phyloP scores from a whole-genome alignment of 208 protist genomes.

The Histomonas meleagridis region DNA sequence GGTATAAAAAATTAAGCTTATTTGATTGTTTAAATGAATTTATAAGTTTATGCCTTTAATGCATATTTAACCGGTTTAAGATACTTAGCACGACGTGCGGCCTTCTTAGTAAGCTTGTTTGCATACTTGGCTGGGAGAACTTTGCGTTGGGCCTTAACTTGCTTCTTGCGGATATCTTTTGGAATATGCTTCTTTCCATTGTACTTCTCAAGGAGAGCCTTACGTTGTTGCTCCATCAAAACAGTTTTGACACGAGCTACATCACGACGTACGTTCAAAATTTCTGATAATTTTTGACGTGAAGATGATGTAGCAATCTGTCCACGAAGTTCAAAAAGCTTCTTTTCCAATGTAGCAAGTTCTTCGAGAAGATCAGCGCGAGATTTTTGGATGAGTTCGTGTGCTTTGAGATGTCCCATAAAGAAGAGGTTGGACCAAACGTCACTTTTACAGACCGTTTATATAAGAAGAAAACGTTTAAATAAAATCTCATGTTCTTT shows the following conservation, averaged over 20 bases:
- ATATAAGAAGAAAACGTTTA: no score
- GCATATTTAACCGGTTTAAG: background rate
- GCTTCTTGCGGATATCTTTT: slow-evolving; percentile 8
- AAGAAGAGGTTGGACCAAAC: no score
- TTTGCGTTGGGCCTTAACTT: background rate
- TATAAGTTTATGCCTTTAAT: no score
- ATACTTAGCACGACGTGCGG: background rate
- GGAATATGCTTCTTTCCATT: background rate
- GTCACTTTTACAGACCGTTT: no score
- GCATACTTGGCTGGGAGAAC: background rate
- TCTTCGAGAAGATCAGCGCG: slow-evolving; percentile 16
- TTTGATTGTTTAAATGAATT: no score
- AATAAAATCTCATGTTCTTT: no score
- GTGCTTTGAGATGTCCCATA: background rate
- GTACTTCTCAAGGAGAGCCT: slow-evolving; percentile 9
- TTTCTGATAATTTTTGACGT: background rate
- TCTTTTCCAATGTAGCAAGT: slow-evolving; percentile 1
- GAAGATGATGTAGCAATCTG: background rate
- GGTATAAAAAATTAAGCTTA: no score
- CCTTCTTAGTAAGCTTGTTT: background rate
- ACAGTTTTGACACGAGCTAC: slow-evolving; percentile 4
- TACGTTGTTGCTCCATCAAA: background rate
- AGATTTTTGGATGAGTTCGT: background rate
- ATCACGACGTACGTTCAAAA: background rate
- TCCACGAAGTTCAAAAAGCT: slow-evolving; percentile 1